A percentile compares a stretch with the other conserved stretches of the same genome.
These are phyloP conservation scores for Medicago ruthenica DNA, from an alignment of 306 rosid species.

Conservation along the genomic window DNA sequence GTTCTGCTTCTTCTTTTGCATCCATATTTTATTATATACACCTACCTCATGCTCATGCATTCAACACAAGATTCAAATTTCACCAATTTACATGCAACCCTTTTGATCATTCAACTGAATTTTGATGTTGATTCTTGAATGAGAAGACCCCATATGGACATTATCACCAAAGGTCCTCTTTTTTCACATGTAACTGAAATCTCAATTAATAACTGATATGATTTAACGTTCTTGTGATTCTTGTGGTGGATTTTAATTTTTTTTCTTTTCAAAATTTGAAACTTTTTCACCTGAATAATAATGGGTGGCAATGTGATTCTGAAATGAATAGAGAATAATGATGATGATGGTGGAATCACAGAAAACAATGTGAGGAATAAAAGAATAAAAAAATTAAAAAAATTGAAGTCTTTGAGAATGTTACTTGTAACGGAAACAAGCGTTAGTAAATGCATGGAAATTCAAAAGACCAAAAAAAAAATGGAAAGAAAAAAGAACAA, in stretches of 20 bases:
- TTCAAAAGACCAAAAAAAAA: background rate
- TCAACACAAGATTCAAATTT: slow-evolving; percentile 27
- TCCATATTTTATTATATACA: slow-evolving; percentile 53
- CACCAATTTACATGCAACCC: background rate
- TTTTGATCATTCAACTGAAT: slow-evolving; percentile 44
- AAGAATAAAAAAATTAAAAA: slow-evolving; percentile 38
- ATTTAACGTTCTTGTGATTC: slow-evolving; percentile 13
- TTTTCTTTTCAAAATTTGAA: slow-evolving; percentile 31
- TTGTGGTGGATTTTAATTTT: slow-evolving; percentile 29
- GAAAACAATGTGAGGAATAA: too few species aligned
- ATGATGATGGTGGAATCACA: too few species aligned
- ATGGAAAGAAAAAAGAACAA: background rate
- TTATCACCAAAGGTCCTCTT: slow-evolving; percentile 39
- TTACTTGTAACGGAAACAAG: slow-evolving; percentile 58
- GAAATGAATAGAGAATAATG: slow-evolving; percentile 40
- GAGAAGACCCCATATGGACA: slow-evolving; percentile 42
- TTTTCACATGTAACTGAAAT: slow-evolving; percentile 41
- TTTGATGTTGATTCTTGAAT: slow-evolving; percentile 34
- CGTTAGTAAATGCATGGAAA: slow-evolving; percentile 43
- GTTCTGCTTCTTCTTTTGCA: slow-evolving; percentile 59
- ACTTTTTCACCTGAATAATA: slow-evolving; percentile 41
- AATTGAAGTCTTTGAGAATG: slow-evolving; percentile 31
- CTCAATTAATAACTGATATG: too few species aligned
- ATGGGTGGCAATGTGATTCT: slow-evolving; percentile 46
- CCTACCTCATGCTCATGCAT: slow-evolving; percentile 50